phyloP scores from a whole-genome alignment of 495 filamentous ascomycete species.

The Neurospora sp. region DNA sequence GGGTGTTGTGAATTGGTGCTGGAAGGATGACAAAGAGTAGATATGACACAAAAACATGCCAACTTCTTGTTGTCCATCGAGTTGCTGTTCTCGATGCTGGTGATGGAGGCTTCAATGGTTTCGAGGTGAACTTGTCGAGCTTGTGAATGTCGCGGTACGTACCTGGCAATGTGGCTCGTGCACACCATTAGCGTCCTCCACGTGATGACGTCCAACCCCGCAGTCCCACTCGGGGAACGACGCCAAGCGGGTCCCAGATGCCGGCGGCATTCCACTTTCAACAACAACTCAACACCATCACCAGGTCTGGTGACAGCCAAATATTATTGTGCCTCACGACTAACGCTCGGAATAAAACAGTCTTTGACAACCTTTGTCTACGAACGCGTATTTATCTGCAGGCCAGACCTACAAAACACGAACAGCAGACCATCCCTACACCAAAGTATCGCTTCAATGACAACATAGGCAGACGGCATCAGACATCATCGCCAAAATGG shows the following conservation, averaged over 20 bases:
- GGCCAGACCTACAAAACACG: not conserved
- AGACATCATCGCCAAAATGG: constrained; percentile 6
- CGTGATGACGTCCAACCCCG: not conserved
- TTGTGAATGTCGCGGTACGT: not conserved
- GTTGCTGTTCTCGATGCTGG: not conserved
- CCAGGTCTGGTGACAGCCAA: not conserved
- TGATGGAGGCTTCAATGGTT: not conserved
- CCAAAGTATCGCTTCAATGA: not conserved
- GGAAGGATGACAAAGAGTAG: no score
- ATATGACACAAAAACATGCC: no score
- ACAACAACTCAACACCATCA: not conserved
- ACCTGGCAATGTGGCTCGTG: not conserved
- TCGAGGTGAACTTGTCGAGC: not conserved
- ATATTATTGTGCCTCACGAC: not conserved
- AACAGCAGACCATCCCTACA: not conserved
- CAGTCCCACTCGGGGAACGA: not conserved
- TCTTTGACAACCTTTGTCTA: not conserved
- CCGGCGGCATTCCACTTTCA: not conserved
- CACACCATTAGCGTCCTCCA: not conserved
- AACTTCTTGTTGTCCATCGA: not conserved
- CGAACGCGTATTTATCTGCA: not conserved
- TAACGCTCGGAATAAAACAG: not conserved
- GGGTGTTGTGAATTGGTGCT: no score
- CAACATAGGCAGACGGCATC: not conserved
- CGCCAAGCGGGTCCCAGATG: not conserved